Evolutionary conservation across 2,329 filamentous ascomycete species (phyloP), one percentile per base, ranked within the genome.

Genomic region (Botrytis aclada): DNA sequence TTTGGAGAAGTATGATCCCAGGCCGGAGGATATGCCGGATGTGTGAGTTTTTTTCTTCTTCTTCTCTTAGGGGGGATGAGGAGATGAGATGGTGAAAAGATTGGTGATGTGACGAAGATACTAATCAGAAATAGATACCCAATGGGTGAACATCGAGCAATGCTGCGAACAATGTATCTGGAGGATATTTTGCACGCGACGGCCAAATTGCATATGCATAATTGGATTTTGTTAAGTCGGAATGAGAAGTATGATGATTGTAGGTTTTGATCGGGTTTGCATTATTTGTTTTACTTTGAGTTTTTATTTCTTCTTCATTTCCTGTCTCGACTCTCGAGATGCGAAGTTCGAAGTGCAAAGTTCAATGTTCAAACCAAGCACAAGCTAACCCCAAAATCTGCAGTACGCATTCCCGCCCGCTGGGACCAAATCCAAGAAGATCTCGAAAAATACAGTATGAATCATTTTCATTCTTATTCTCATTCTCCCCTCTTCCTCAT

Each of bases 391-490:
- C n/a, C n/a, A 12, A 9, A 47, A 64, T n/a, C 20, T 22, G 12
- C 32, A 75, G 75, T 75, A 39, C 69, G 69, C 12, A 71, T 58
- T 16, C 54, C 41, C 5, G 74, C 75, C 2, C 69, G 75, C 29
- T 75, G 74, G 64, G 66, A 76, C 37, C 51, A 43, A 10, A 75
- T 77, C 1, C 70, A 77, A 34, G 66, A 72, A 32, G 75, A 77
- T 67, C 54, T 77, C 41, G 45, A 66, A 7, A 70, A 63, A 51
- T 76, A 77, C 51, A 76, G 76, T 77, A 29, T 51, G 72, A n/a
- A n/a, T n/a, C n/a, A n/a, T n/a, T n/a, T n/a, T n/a, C n/a, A n/a
- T n/a, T n/a, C n/a, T n/a, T n/a, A n/a, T n/a, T 74, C 25, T 41
- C n/a, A 14, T 29, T n/a, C 22, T 25, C 64, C 12, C 18, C 10